Percentiles rank a stretch among this genome's conserved stretches.
Evolutionary conservation across 1,139 yeast genomes (phyloP).

Genomic region (Pichia sp.): DNA sequence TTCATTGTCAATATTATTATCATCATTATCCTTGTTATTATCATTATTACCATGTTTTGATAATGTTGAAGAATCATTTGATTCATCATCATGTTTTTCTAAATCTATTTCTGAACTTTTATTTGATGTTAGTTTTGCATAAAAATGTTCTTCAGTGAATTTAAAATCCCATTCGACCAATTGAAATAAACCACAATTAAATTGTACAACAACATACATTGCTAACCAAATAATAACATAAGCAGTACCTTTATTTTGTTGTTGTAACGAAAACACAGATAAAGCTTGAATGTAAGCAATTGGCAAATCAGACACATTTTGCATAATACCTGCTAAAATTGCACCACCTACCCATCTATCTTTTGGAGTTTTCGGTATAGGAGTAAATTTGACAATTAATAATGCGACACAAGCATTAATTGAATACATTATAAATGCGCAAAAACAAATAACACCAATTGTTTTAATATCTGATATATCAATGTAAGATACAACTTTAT

Average conservation of each 20-base stretch:
- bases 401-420: slow-evolving; percentile 27
- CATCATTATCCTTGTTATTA: background rate
- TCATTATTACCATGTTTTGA: background rate
- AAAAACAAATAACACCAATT: slow-evolving; percentile 48
- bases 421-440: slow-evolving; percentile 45
- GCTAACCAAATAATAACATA: slow-evolving; percentile 80
- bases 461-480: slow-evolving; percentile 49
- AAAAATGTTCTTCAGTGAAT: slow-evolving; percentile 10
- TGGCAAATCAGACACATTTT: slow-evolving; percentile 57
- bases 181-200: slow-evolving; percentile 69
- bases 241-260: slow-evolving; percentile 78
- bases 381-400: slow-evolving; percentile 32
- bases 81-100: background rate
- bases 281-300: slow-evolving; percentile 56
- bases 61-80: background rate
- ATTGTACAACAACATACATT: slow-evolving; percentile 63
- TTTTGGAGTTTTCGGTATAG: slow-evolving; percentile 38
- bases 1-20: background rate
- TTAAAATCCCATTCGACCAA: slow-evolving; percentile 65
- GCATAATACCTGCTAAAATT: slow-evolving; percentile 50
- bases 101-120: background rate
- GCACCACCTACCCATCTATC: slow-evolving; percentile 52
- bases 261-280: slow-evolving; percentile 52
- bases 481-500: slow-evolving; percentile 44
- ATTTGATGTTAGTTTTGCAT: background rate